phyloP scores from a whole-genome alignment of 306 rosid species.

The Acacia confusa region DNA sequence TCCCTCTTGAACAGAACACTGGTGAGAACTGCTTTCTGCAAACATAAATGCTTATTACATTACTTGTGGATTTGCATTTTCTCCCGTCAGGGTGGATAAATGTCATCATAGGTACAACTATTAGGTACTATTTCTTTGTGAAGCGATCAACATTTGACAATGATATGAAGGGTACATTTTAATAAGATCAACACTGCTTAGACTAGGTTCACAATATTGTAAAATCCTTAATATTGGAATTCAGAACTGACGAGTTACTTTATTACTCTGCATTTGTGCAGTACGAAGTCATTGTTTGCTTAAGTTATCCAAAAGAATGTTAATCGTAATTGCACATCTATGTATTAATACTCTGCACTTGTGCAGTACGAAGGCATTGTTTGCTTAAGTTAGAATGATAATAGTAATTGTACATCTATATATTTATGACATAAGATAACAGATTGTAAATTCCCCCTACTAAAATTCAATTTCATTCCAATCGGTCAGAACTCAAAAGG shows the following conservation, averaged over 20 bases:
- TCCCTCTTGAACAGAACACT: conserved; percentile 82
- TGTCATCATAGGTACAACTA: neutral
- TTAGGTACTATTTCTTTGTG: conserved; percentile 1
- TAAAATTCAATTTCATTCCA: neutral
- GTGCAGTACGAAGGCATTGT: neutral
- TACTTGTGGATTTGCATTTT: conserved; percentile 5
- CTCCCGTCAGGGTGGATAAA: conserved; percentile 5
- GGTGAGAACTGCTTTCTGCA: conserved; percentile 58
- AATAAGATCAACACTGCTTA: neutral
- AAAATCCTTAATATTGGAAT: neutral
- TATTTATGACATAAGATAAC: neutral
- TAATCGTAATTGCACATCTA: neutral
- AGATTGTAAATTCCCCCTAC: neutral
- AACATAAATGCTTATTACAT: conserved; percentile 7
- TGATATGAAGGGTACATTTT: conserved; percentile 1
- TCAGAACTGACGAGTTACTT: conserved; percentile 11
- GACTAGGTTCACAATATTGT: conserved; percentile 7
- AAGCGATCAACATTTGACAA: conserved; percentile 12
- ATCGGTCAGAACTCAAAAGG: neutral
- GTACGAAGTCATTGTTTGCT: neutral
- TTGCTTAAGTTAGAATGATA: conserved; percentile 4
- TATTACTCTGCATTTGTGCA: neutral
- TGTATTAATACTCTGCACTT: neutral
- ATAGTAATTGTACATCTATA: neutral
- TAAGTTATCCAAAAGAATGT: conserved; percentile 10